Evolutionary conservation across 1,139 yeast species (phyloP), one percentile per base, ranked within the genome.

Genomic region (Wickerhamiella infanticola): DNA sequence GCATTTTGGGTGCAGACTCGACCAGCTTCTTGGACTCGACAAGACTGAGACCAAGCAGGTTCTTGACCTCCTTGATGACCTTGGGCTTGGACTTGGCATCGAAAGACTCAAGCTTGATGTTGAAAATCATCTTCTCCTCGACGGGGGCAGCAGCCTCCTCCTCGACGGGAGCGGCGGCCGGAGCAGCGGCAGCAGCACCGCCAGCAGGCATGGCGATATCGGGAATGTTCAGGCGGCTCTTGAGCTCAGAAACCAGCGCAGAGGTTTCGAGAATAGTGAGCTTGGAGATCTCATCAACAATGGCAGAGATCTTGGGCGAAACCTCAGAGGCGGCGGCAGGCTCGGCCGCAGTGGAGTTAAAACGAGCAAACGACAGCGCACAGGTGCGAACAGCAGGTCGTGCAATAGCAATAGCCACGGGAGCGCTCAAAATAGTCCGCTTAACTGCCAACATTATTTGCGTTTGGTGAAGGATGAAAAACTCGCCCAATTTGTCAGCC

Each of bases 11-110:
- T 51, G 98, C 97, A 59, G 88, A 70, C 70, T 90, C 99, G 50
- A 93, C 99, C 56, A 90, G 84, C 71, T 90, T 90, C 78, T 90
- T 93, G 51, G 96, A 84, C 63, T 90, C 98, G 51, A 90, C 98
- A 57, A 90, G 74, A 18, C 95, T 85, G 61, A 90, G 74, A 7
- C 96, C 96, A 60, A 90, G 74, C 64, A 90, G 72, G 51, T 82
- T 75, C 74, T 90, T 90, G 57, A 90, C 94, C 70, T 90, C 98
- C 73, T 90, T 90, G 65, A 90, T 93, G 63, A 90, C 77, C 81
- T 90, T 90, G 53, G 99, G 96, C 74, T 90, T 90, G 49, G 95
- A 70, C 70, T 88, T 86, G 51, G 97, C 77, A 59, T 90, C 99
- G 58, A 90, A 88, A 39, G 93, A 75, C 65, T 90, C 97, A 59